Base-by-base conservation (phyloP, 306 rosid species). In the Abrus precatorius region DNA sequence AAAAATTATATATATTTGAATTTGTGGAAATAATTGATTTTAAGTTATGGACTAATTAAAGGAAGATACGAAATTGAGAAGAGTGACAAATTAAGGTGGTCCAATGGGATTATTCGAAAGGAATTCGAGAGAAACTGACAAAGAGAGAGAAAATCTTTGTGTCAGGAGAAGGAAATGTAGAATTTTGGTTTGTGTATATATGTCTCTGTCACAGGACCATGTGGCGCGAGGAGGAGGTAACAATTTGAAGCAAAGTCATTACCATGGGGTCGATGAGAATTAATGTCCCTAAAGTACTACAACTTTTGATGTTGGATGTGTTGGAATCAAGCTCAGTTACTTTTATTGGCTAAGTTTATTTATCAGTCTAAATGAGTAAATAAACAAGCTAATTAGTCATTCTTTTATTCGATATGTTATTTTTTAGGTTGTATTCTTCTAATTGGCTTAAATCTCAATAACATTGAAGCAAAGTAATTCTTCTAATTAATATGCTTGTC, bases 211-310 rank as follows among this genome's bases (percentile, higher is more conserved):
- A 40, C 1, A 67, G 73, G 88, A 78, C 88, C 85, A 32, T 54
- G 83, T 78, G 80, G 82, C 82, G 72, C 84, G 47, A 75, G 65
- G 70, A 77, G 67, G 69, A 52, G 47, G 82, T 65, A 53, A 66
- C 86, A 83, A 78, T 74, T 9, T 49, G 50, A 52, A 75, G 65
- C 86, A 73, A 43, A 60, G 56, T 57, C 74, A 53, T 53, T 75
- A 80, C 62, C 76, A 43, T 61, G 47, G 80, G 68, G 6, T 59
- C 60, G 53, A 72, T 77, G 75, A 68, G 64, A 68, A 64, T 56
- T 85, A 82, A 84, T 77, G 87, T 20, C 78, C 85, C 81, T 69
- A 63, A 86, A 85, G 83, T 63, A 59, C 82, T 85, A 75, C 87
- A 84, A 57, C 76, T 64, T 69, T 67, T 20, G 10, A 36, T 85